Conservation (phyloP, 331 rosid genomes). For the Spiraea crenata region DNA sequence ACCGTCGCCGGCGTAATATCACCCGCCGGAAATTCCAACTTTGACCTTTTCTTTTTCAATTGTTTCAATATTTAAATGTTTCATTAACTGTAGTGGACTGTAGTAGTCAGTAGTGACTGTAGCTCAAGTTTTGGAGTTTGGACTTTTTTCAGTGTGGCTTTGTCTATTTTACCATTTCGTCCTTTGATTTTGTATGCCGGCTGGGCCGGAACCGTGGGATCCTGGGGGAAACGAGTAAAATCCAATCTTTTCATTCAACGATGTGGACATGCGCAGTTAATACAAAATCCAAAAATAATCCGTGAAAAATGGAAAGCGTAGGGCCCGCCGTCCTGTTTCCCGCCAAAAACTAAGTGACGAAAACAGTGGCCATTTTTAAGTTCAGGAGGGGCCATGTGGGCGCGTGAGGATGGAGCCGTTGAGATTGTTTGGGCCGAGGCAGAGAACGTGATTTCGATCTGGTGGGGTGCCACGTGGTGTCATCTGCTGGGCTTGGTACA, state of each 20-base stretch:
- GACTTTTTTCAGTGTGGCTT: neutral
- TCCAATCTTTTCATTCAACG: slow-evolving; percentile 36
- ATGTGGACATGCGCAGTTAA: slow-evolving; percentile 31
- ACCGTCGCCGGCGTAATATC: slow-evolving; percentile 61
- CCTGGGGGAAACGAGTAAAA: slow-evolving; percentile 31
- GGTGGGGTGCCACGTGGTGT: slow-evolving; percentile 5
- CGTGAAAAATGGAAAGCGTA: neutral
- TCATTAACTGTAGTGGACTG: slow-evolving; percentile 17
- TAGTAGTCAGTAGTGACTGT: slow-evolving; percentile 1
- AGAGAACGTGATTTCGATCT: neutral
- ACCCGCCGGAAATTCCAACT: slow-evolving; percentile 4
- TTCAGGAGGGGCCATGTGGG: slow-evolving; percentile 32
- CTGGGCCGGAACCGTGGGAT: slow-evolving; percentile 28
- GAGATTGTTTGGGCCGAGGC: slow-evolving; percentile 21
- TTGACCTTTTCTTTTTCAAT: neutral
- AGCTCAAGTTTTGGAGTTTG: slow-evolving; percentile 7
- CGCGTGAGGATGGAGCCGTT: slow-evolving; percentile 77
- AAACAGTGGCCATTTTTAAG: neutral
- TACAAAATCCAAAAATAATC: neutral
- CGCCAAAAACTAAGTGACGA: slow-evolving; percentile 34
- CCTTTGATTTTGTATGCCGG: slow-evolving; percentile 26
- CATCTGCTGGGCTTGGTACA: neutral
- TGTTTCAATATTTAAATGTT: slow-evolving; percentile 11
- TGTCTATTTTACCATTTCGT: slow-evolving; percentile 11
- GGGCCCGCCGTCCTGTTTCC: slow-evolving; percentile 28